Percentiles rank a stretch among this genome's conserved stretches.
Conservation (phyloP, 805 yeast genomes). For the Saitoella complicata region DNA sequence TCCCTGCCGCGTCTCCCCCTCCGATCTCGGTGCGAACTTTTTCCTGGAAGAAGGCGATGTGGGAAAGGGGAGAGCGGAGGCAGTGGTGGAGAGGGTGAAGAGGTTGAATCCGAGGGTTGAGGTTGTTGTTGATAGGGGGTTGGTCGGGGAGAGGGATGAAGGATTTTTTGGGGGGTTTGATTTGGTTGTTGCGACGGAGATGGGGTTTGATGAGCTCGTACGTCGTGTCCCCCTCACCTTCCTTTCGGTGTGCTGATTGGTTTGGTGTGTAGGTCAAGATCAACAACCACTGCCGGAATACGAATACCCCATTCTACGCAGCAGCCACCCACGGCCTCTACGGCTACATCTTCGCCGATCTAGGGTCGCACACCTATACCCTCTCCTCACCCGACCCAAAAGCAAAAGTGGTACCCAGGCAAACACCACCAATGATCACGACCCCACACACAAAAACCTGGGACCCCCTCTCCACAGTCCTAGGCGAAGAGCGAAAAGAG, state of each 20-base stretch:
- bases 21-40: slow-evolving; percentile 61
- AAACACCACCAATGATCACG: too few relatives aligned
- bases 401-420: too few relatives aligned
- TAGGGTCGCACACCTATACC: slow-evolving; percentile 36
- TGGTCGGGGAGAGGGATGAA: slow-evolving; percentile 16
- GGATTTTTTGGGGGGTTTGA: slow-evolving; percentile 41
- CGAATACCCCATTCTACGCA: slow-evolving; percentile 49
- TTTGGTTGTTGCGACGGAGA: slow-evolving; percentile 61
- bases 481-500: too few relatives aligned
- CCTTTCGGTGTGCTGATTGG: neutral
- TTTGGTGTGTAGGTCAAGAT: slow-evolving; percentile 19
- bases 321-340: slow-evolving; percentile 62
- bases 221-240: neutral
- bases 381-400: too few relatives aligned
- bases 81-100: slow-evolving; percentile 38
- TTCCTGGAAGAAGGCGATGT: slow-evolving; percentile 41
- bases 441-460: too few relatives aligned
- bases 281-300: slow-evolving; percentile 39
- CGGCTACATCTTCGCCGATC: slow-evolving; percentile 69
- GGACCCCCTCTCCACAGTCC: too few relatives aligned
- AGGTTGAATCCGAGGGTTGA: slow-evolving; percentile 71
- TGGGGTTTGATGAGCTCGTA: slow-evolving; percentile 26
- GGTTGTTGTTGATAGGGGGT: slow-evolving; percentile 26
- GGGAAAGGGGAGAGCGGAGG: slow-evolving; percentile 40
- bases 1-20: slow-evolving; percentile 32